Percentiles rank a stretch among this genome's conserved stretches.
phyloP scores from a whole-genome alignment of 2,329 filamentous ascomycete species.

The Colletotrichum magnum region DNA sequence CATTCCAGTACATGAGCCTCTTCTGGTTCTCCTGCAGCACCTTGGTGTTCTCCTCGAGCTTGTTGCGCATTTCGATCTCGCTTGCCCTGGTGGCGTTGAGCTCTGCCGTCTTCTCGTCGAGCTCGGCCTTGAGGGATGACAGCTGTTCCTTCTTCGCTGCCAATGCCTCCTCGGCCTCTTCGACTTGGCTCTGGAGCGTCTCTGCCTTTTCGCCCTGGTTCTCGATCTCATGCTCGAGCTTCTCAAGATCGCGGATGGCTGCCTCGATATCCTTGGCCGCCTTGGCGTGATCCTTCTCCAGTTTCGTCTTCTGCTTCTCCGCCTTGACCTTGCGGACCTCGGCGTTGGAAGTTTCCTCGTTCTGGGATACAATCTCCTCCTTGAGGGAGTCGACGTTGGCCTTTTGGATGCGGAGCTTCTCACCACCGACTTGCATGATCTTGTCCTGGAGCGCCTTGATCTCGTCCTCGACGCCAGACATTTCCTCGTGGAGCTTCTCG shows the following conservation, averaged over 20 bases:
- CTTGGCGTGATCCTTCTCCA: slow-evolving; percentile 85
- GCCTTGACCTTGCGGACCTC: slow-evolving; percentile 93
- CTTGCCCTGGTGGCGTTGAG: slow-evolving; percentile 89
- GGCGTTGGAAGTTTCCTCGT: slow-evolving; percentile 86
- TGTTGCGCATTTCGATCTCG: slow-evolving; percentile 99
- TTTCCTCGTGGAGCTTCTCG: slow-evolving; percentile 84
- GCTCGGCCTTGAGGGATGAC: slow-evolving; percentile 82
- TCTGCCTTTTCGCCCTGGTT: slow-evolving; percentile 83
- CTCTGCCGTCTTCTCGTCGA: slow-evolving; percentile 88
- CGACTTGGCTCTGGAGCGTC: slow-evolving; percentile 79
- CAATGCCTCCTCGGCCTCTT: slow-evolving; percentile 85
- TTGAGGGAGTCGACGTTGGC: slow-evolving; percentile 91
- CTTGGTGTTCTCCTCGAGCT: slow-evolving; percentile 97
- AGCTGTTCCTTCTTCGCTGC: slow-evolving; percentile 86
- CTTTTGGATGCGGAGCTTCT: slow-evolving; percentile 90
- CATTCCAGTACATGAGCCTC: slow-evolving; percentile 86
- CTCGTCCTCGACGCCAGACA: slow-evolving; percentile 90
- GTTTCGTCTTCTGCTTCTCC: slow-evolving; percentile 90
- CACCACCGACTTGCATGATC: slow-evolving; percentile 98
- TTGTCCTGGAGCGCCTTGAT: slow-evolving; percentile 94
- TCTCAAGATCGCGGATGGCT: slow-evolving; percentile 80
- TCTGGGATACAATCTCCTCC: slow-evolving; percentile 84
- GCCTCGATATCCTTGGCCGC: slow-evolving; percentile 84
- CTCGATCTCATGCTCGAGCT: slow-evolving; percentile 82
- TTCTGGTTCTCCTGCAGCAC: slow-evolving; percentile 88